phyloP scores from a whole-genome alignment of 768 basidiomycete genomes.

The Tulasnella sp. region DNA sequence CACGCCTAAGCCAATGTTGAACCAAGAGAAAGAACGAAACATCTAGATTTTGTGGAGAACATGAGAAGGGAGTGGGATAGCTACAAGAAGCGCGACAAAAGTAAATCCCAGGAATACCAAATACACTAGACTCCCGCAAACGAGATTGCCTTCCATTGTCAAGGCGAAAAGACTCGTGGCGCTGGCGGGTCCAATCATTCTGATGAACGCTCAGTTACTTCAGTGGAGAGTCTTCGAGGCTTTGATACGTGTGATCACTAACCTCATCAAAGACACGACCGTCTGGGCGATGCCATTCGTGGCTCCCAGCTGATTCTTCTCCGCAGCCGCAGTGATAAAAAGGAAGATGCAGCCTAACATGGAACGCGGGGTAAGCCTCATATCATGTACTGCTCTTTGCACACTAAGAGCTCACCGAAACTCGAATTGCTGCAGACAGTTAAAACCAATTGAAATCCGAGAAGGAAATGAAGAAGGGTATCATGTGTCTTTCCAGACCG shows the following conservation, averaged over 20 bases:
- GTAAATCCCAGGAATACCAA: neutral
- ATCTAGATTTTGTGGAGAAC: conserved; percentile 2
- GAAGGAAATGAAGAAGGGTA: neutral
- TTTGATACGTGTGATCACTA: neutral
- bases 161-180: conserved; percentile 16
- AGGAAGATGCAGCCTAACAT: conserved; percentile 14
- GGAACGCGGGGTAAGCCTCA: neutral
- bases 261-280: conserved; percentile 1
- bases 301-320: conserved; percentile 11
- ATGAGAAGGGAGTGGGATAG: conserved; percentile 2
- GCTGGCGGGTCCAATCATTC: conserved; percentile 16
- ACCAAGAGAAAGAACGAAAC: neutral
- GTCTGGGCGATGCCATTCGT: conserved; percentile 17
- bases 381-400: neutral
- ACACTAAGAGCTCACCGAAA: conserved; percentile 2
- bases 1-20: neutral
- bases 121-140: conserved; percentile 15
- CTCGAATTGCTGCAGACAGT: conserved; percentile 6
- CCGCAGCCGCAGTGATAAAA: conserved; percentile 15
- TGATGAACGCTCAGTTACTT: no score
- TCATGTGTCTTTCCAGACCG: neutral
- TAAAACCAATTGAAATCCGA: neutral
- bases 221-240: no score
- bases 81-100: neutral
- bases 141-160: conserved; percentile 11